Percentiles rank a stretch among this genome's conserved stretches.
phyloP scores from a whole-genome alignment of 225 moss, liverwort and hornwort species.

The Polytrichum commune region DNA sequence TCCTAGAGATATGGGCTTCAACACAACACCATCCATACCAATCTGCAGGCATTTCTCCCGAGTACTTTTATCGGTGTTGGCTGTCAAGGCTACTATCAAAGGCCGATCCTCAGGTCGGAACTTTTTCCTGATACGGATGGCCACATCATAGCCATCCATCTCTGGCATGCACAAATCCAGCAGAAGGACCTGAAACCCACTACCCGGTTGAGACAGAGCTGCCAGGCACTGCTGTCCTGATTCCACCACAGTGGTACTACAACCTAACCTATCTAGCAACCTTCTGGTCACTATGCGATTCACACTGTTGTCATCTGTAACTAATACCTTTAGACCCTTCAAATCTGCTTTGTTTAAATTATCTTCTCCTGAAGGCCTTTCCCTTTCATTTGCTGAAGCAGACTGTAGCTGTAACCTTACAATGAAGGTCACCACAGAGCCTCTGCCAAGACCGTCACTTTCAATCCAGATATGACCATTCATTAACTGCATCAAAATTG shows the following conservation, averaged over 20 bases:
- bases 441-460: slow-evolving; percentile 52
- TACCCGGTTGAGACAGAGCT: slow-evolving; percentile 47
- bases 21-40: slow-evolving; percentile 64
- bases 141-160: slow-evolving; percentile 75
- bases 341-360: slow-evolving; percentile 41
- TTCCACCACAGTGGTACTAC: slow-evolving; percentile 55
- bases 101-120: slow-evolving; percentile 49
- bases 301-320: slow-evolving; percentile 70
- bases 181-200: slow-evolving; percentile 42
- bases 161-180: slow-evolving; percentile 78
- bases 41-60: slow-evolving; percentile 54
- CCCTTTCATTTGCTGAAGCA: slow-evolving; percentile 32
- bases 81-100: slow-evolving; percentile 61
- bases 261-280: slow-evolving; percentile 46
- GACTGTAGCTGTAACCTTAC: slow-evolving; percentile 53
- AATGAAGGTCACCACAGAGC: slow-evolving; percentile 53
- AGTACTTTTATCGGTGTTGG: slow-evolving; percentile 60
- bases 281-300: slow-evolving; percentile 65
- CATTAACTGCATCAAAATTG: slow-evolving; percentile 46
- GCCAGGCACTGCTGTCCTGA: slow-evolving; percentile 53
- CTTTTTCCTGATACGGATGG: slow-evolving; percentile 60
- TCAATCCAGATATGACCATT: slow-evolving; percentile 66
- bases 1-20: slow-evolving; percentile 58
- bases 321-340: slow-evolving; percentile 55
- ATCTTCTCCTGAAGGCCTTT: slow-evolving; percentile 42